These are phyloP conservation scores for Metschnikowia colocasiae DNA, from an alignment of 805 yeast species.

Conservation along the genomic window DNA sequence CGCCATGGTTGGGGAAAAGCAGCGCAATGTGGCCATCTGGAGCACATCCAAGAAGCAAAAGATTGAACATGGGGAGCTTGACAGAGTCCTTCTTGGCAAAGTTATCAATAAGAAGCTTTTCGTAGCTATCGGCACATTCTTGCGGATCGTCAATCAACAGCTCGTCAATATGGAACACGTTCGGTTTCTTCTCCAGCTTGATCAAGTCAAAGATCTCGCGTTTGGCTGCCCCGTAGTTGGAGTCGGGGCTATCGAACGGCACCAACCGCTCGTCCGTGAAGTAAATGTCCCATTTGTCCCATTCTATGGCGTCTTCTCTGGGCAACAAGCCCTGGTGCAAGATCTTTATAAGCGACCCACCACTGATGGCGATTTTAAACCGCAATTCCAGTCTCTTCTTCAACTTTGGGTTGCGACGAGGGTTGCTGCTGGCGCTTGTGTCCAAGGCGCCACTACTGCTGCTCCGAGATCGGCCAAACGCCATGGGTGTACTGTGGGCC, in stretches of 20 bases:
- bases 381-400: constrained; percentile 60
- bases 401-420: constrained; percentile 27
- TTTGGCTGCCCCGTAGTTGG: constrained; percentile 88
- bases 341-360: constrained; percentile 88
- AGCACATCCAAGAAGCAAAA: constrained; percentile 91
- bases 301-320: constrained; percentile 67
- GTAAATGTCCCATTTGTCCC: constrained; percentile 94
- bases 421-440: constrained; percentile 4
- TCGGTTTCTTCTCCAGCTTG: constrained; percentile 54
- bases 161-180: constrained; percentile 80
- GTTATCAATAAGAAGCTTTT: constrained; percentile 76
- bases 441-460: constrained; percentile 12
- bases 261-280: constrained; percentile 96
- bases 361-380: constrained; percentile 87
- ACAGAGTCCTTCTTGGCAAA: constrained; percentile 97
- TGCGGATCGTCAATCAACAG: constrained; percentile 70
- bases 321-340: constrained; percentile 79
- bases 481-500: background rate
- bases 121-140: constrained; percentile 93
- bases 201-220: constrained; percentile 73
- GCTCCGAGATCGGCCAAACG: constrained; percentile 15
- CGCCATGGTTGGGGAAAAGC: constrained; percentile 86
- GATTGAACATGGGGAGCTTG: constrained; percentile 90
- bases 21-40: constrained; percentile 98
- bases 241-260: constrained; percentile 75